Percentiles rank a stretch among this genome's conserved stretches.
phyloP scores from a whole-genome alignment of 2,329 filamentous ascomycete genomes.

The Scedosporium apiospermum region DNA sequence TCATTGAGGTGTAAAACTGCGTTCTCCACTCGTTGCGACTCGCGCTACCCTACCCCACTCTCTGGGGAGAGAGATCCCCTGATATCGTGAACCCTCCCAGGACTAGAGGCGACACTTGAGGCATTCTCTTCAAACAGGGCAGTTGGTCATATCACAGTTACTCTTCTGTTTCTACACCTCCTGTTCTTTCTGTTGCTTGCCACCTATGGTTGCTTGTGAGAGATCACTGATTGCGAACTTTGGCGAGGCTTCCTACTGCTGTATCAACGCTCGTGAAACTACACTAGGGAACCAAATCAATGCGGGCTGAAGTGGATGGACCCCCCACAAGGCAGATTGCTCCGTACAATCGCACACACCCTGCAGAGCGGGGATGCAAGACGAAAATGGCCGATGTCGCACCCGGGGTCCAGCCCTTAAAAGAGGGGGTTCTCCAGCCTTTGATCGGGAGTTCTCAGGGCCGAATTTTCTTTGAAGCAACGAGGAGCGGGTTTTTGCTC shows the following conservation, averaged over 20 bases:
- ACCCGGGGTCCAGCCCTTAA: neutral
- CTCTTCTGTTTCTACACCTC: too few relatives aligned
- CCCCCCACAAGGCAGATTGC: neutral
- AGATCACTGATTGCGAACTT: too few relatives aligned
- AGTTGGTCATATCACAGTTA: neutral
- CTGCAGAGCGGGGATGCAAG: neutral
- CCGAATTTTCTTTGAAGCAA: neutral
- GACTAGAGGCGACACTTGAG: neutral
- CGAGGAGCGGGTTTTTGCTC: neutral
- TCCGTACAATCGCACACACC: neutral
- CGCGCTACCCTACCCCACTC: neutral
- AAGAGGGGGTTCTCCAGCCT: neutral
- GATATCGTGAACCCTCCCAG: neutral
- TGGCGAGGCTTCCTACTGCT: too few relatives aligned
- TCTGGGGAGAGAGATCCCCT: neutral
- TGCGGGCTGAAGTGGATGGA: neutral
- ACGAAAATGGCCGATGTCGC: conserved; percentile 2
- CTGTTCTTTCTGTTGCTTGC: too few relatives aligned
- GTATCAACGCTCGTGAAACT: neutral
- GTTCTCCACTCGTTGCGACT: too few relatives aligned
- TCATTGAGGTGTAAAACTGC: too few relatives aligned
- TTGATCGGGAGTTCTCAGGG: neutral
- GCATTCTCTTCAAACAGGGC: neutral
- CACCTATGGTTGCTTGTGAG: too few relatives aligned
- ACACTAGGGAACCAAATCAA: neutral